Conservation (phyloP, 441 rosid species). For the Adansonia rubrostipa region DNA sequence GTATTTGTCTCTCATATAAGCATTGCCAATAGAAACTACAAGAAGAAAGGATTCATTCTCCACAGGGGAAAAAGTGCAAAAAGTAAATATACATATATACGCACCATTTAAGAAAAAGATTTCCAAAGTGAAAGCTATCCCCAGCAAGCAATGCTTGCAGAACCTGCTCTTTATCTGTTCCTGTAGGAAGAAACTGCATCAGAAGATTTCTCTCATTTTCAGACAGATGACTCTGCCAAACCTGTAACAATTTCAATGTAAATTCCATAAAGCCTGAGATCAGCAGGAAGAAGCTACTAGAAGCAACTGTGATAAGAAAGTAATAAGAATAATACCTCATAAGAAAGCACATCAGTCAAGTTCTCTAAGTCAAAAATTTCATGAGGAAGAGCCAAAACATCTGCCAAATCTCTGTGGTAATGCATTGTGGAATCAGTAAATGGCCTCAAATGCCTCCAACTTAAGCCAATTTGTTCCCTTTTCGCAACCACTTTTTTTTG, state of each 20-base stretch:
- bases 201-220: constrained; percentile 73
- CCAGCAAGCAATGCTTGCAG: constrained; percentile 72
- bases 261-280: constrained; percentile 24
- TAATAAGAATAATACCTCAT: constrained; percentile 13
- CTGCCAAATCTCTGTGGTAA: constrained; percentile 55
- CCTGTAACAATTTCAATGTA: constrained; percentile 48
- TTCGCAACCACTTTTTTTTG: constrained; percentile 70
- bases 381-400: constrained; percentile 64
- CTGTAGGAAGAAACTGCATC: constrained; percentile 79
- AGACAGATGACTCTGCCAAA: constrained; percentile 72
- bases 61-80: background rate
- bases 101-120: constrained; percentile 77
- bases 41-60: background rate
- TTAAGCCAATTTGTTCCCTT: constrained; percentile 83
- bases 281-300: constrained; percentile 11
- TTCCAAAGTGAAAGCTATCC: constrained; percentile 86
- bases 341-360: constrained; percentile 52
- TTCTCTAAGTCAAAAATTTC: constrained; percentile 77
- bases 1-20: background rate
- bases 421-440: constrained; percentile 51
- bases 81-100: constrained; percentile 33
- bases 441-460: constrained; percentile 66
- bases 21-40: constrained; percentile 2
- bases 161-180: constrained; percentile 58
- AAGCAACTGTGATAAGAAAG: constrained; percentile 12